Evolutionary conservation across 1,139 yeast species (phyloP).

Genomic region (Blastobotrys apis): DNA sequence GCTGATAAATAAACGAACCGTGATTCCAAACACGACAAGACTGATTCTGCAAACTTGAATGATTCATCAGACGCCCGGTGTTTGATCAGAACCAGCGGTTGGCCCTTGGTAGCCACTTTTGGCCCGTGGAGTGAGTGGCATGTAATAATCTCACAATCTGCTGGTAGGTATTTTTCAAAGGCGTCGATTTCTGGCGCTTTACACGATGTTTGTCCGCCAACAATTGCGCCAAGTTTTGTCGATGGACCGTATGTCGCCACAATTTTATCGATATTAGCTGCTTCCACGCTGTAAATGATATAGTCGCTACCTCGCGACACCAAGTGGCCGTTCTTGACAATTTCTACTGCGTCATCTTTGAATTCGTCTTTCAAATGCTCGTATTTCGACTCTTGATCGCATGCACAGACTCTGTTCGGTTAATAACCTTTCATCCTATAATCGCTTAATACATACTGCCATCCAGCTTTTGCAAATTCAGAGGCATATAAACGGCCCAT

Average conservation of each 20-base stretch:
- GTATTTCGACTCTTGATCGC: constrained; percentile 73
- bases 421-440: neutral
- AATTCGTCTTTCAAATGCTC: constrained; percentile 45
- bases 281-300: constrained; percentile 81
- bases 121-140: constrained; percentile 96
- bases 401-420: constrained; percentile 60
- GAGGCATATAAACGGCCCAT: constrained; percentile 90
- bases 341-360: constrained; percentile 40
- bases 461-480: constrained; percentile 74
- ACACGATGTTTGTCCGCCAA: constrained; percentile 98
- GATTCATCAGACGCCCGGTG: constrained; percentile 62
- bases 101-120: constrained; percentile 80
- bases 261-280: constrained; percentile 64
- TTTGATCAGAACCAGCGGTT: constrained; percentile 80
- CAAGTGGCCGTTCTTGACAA: constrained; percentile 69
- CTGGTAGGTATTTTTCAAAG: constrained; percentile 68
- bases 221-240: constrained; percentile 80
- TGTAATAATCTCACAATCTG: constrained; percentile 75
- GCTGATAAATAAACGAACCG: constrained; percentile 77
- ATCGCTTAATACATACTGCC: constrained; percentile 45
- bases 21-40: constrained; percentile 71
- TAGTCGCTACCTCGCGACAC: constrained; percentile 81
- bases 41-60: constrained; percentile 54
- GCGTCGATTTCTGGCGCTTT: constrained; percentile 87
- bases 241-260: constrained; percentile 79